These are phyloP conservation scores for Xylaria sp. DNA, from an alignment of 495 filamentous ascomycete species.

Conservation along the genomic window DNA sequence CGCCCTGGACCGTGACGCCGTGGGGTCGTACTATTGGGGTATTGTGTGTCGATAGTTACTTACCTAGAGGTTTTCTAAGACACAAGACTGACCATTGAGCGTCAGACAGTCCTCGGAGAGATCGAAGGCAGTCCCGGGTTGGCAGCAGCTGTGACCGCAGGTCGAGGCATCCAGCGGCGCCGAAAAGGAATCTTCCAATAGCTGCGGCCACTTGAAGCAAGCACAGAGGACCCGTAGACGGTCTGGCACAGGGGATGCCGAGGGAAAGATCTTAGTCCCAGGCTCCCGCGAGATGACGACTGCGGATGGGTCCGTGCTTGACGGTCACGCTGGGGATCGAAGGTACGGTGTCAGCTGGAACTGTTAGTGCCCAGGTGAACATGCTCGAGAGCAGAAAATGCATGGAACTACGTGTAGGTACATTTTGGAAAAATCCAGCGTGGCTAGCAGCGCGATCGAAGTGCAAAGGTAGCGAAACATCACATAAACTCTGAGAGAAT, in stretches of 20 bases:
- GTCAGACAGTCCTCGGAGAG: slow-evolving; percentile 15
- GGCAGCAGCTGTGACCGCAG: neutral
- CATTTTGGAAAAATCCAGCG: neutral
- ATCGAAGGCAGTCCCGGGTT: neutral
- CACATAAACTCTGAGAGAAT: neutral
- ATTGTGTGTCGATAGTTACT: neutral
- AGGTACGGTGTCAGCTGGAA: neutral
- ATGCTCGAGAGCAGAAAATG: neutral
- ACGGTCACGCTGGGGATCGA: neutral
- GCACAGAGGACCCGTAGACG: slow-evolving; percentile 55
- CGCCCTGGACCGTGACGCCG: slow-evolving; percentile 51
- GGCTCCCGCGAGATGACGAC: slow-evolving; percentile 19
- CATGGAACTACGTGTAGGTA: neutral
- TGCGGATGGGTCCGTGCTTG: neutral
- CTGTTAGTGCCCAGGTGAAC: neutral
- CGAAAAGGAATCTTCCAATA: neutral
- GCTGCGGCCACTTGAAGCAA: slow-evolving; percentile 52
- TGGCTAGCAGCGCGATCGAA: no score
- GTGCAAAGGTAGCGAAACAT: neutral
- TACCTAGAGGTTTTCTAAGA: no score
- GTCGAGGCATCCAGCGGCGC: neutral
- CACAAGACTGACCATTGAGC: slow-evolving; percentile 5
- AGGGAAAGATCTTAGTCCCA: slow-evolving; percentile 49
- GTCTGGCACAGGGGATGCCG: slow-evolving; percentile 62
- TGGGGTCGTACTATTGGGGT: neutral